A percentile compares a stretch with the other conserved stretches of the same genome.
Conservation (phyloP, 1,284 basidiomycete species). For the Apiotrichum mycotoxinovorans region DNA sequence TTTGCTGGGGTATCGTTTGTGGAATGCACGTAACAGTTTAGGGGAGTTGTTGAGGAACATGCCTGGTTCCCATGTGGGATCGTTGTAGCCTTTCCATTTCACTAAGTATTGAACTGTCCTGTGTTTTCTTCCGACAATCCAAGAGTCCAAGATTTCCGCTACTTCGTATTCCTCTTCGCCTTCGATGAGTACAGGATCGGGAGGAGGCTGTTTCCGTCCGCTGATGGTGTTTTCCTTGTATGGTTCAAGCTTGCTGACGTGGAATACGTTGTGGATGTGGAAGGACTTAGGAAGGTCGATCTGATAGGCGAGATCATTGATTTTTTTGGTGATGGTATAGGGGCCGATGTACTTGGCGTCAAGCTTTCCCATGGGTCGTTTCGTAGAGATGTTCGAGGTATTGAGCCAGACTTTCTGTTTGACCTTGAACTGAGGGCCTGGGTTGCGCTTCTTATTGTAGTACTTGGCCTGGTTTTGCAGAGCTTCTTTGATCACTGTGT, state of each 20-base stretch:
- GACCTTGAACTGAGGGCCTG: not conserved
- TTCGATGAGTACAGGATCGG: conserved; percentile 32
- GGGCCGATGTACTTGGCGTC: conserved; percentile 49
- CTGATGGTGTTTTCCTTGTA: conserved; percentile 45
- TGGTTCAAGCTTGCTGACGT: conserved; percentile 46
- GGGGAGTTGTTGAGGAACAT: no score
- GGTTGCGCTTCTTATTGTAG: not conserved
- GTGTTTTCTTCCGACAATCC: no score
- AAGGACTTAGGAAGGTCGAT: conserved; percentile 44
- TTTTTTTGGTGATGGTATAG: conserved; percentile 26
- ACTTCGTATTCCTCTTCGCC: conserved; percentile 29
- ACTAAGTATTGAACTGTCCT: no score
- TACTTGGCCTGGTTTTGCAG: not conserved
- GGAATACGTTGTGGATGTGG: conserved; percentile 51
- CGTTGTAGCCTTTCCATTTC: no score
- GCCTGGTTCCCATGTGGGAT: no score
- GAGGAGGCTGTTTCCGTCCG: conserved; percentile 32
- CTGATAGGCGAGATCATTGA: conserved; percentile 16
- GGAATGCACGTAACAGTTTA: no score
- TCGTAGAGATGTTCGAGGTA: conserved; percentile 43
- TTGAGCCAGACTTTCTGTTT: conserved; percentile 50
- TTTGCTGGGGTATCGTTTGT: no score
- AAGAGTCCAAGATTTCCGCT: no score
- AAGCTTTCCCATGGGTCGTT: conserved; percentile 49
- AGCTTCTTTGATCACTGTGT: not conserved